Evolutionary conservation across 2,329 filamentous ascomycete genomes (phyloP), one percentile per base, ranked within the genome.

Genomic region (Colletotrichum sidae): DNA sequence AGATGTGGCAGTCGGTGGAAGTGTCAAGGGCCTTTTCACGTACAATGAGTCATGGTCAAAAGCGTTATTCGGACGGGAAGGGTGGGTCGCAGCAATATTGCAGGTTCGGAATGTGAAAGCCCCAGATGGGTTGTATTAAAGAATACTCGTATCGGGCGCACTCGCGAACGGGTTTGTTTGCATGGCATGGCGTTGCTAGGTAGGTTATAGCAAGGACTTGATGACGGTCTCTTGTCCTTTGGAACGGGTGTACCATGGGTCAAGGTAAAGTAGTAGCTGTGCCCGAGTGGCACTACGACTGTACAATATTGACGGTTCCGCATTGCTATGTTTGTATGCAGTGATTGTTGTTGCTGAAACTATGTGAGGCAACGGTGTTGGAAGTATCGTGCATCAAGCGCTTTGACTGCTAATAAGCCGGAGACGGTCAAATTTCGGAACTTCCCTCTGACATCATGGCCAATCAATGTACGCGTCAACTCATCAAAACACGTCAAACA

Each of bases 171-270:
- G 54, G 53, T 45, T 62, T 66, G 63, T 51, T 67, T 65, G 64
- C 64, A 67, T 67, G 64, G 64, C 55, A 67, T 47, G 64, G 64
- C 64, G 64, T 67, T 65, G 59, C 60, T 60, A 58, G 25, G 25
- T 25, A 25, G 41, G 64, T 60, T 65, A 65, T 47, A 66, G 53
- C 52, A 38, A 50, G 58, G 58, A 52, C 63, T 55, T 34, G n/a
- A 46, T 51, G 51, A 54, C 49, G 44, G 42, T 65, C 46, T 59
- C 39, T 55, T 38, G 47, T 63, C 25, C 25, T 11, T 17, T 47
- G 59, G n/a, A 39, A 65, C 55, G 52, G 35, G 4, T 25, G 25
- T 25, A 25, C 25, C 25, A 25, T 25, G 1, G 25, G 25, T 5
- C 3, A 25, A 25, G 25, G 4, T 25, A 5, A 5, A 25, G 25